These are phyloP conservation scores for Jackrogersella minutella DNA, from an alignment of 495 filamentous ascomycete genomes.

Conservation along the genomic window DNA sequence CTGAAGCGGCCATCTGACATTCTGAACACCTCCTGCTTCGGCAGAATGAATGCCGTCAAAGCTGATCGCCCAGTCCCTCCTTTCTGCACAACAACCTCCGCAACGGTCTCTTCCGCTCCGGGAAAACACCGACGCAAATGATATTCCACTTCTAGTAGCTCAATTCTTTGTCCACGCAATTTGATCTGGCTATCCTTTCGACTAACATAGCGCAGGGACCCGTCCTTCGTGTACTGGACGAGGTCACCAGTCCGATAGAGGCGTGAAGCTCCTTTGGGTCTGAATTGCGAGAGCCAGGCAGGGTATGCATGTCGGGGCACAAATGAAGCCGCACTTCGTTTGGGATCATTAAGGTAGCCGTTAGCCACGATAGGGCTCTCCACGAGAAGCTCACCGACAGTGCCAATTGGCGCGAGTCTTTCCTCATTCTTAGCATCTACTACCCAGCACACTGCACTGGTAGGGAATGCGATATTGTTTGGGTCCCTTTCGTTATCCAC, in stretches of 20 bases:
- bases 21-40: neutral
- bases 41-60: neutral
- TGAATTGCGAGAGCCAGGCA: constrained; percentile 38
- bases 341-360: constrained; percentile 53
- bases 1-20: neutral
- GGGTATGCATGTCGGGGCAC: constrained; percentile 43
- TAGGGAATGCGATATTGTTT: constrained; percentile 9
- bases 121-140: neutral
- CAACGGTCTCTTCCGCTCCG: neutral
- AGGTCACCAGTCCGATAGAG: constrained; percentile 63
- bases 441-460: constrained; percentile 9
- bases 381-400: constrained; percentile 54
- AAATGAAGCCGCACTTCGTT: constrained; percentile 41
- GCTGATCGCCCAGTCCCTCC: neutral
- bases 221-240: constrained; percentile 59
- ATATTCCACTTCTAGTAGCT: constrained; percentile 46
- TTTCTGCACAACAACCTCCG: constrained; percentile 33
- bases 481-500: constrained; percentile 3
- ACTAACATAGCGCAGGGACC: constrained; percentile 40
- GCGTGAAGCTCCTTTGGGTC: neutral
- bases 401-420: constrained; percentile 58
- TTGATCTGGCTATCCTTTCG: constrained; percentile 54
- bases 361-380: constrained; percentile 53
- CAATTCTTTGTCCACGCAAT: constrained; percentile 50
- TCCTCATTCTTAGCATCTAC: constrained; percentile 52